Percentiles rank a stretch among this genome's conserved stretches.
These are phyloP conservation scores for Lavandula angustifolia DNA, from an alignment of 257 asterid genomes.

Conservation along the genomic window DNA sequence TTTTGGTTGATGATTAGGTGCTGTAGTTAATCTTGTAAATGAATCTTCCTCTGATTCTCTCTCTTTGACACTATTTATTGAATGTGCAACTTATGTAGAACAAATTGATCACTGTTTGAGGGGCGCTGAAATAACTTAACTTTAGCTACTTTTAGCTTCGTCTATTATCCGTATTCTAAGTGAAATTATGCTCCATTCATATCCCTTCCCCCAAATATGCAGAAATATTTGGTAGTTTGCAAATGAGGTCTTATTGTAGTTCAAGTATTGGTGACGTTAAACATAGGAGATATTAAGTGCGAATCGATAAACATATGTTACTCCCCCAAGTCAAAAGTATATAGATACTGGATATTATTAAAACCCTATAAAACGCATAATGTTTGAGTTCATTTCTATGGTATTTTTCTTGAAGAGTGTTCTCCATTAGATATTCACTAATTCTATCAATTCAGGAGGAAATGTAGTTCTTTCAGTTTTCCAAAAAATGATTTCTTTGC, in stretches of 20 bases:
- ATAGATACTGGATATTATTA: neutral
- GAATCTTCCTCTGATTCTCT: constrained; percentile 1
- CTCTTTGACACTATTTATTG: neutral
- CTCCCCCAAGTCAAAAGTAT: neutral
- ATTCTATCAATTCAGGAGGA: constrained; percentile 14
- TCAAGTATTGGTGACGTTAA: neutral
- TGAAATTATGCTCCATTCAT: neutral
- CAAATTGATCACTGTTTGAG: neutral
- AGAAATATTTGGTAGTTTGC: neutral
- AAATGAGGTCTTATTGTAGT: constrained; percentile 9
- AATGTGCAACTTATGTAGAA: neutral
- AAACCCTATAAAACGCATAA: neutral
- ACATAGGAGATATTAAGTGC: neutral
- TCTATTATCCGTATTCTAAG: neutral
- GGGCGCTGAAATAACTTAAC: neutral
- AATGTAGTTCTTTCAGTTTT: neutral
- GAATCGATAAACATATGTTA: neutral
- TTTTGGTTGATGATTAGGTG: neutral
- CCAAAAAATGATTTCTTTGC: neutral
- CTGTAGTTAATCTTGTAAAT: neutral
- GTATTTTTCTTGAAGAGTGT: neutral
- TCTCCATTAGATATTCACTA: neutral
- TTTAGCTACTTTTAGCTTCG: neutral
- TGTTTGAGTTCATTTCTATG: constrained; percentile 4
- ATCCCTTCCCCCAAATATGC: neutral